Percentiles rank a stretch among this genome's conserved stretches.
Conservation (phyloP, 2,329 filamentous ascomycete species). For the Dactylellina sp. region DNA sequence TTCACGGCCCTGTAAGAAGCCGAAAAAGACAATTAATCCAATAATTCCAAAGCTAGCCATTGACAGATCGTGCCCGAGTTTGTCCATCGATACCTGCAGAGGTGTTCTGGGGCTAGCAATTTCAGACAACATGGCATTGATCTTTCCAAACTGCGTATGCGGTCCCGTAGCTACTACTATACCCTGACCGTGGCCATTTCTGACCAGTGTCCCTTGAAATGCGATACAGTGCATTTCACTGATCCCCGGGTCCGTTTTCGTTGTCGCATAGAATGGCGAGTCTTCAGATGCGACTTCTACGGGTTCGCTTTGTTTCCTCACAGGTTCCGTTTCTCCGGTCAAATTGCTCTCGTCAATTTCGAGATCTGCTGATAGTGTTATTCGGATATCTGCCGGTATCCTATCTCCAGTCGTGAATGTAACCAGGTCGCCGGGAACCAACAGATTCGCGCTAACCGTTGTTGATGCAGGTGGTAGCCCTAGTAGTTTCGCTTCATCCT, state of each 20-base stretch:
- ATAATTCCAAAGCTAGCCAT: constrained; percentile 97
- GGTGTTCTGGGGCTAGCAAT: constrained; percentile 96
- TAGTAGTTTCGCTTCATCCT: constrained; percentile 57
- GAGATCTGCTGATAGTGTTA: constrained; percentile 87
- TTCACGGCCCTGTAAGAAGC: constrained; percentile 87
- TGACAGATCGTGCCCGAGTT: constrained; percentile 93
- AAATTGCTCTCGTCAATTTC: constrained; percentile 97
- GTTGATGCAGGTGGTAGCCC: constrained; percentile 71
- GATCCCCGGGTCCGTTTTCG: constrained; percentile 73
- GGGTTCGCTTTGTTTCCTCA: constrained; percentile 72
- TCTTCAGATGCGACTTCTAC: constrained; percentile 69
- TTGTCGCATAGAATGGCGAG: constrained; percentile 64
- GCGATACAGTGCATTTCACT: constrained; percentile 89
- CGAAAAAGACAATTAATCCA: constrained; percentile 88
- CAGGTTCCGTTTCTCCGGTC: constrained; percentile 95
- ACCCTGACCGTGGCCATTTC: constrained; percentile 93
- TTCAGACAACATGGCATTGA: constrained; percentile 90
- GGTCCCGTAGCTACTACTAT: constrained; percentile 97
- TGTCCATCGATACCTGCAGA: constrained; percentile 94
- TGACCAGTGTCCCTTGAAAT: constrained; percentile 97
- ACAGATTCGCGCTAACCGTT: constrained; percentile 85
- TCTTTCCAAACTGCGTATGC: constrained; percentile 94
- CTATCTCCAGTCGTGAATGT: constrained; percentile 95
- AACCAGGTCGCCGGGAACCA: constrained; percentile 93
- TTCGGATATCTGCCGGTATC: constrained; percentile 94